Percentiles rank a stretch among this genome's conserved stretches.
Evolutionary conservation across 177 flowering plant species (phyloP).

Genomic region (Vitis hybrid): DNA sequence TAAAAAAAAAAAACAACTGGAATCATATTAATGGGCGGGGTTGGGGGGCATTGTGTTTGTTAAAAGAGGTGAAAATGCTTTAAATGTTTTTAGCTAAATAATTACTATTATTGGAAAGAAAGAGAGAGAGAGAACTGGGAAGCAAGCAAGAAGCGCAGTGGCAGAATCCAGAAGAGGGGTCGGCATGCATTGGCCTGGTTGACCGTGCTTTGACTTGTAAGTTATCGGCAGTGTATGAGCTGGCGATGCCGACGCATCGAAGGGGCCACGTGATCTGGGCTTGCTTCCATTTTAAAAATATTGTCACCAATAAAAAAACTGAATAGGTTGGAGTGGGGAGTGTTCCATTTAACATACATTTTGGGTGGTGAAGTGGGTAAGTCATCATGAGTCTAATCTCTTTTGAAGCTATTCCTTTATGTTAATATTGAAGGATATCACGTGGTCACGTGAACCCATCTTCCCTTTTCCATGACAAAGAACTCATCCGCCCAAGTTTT

Average conservation of each 20-base stretch:
- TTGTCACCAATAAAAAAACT: background rate
- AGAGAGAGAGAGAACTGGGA: background rate
- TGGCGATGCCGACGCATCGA: conserved; percentile 30
- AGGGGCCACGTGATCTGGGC: conserved; percentile 23
- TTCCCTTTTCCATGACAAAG: background rate
- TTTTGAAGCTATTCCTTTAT: background rate
- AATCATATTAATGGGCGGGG: conserved; percentile 2
- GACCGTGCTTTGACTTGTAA: conserved; percentile 28
- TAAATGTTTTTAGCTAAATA: background rate
- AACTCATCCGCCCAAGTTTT: too few species aligned
- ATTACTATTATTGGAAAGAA: background rate
- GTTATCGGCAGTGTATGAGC: conserved; percentile 27
- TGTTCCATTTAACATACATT: too few species aligned
- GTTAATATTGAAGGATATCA: conserved; percentile 3
- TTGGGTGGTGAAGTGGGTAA: too few species aligned
- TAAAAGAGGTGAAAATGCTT: conserved; percentile 5
- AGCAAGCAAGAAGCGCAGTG: background rate
- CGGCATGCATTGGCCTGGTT: conserved; percentile 11
- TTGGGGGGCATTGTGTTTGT: background rate
- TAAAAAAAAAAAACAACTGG: background rate
- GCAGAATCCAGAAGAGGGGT: background rate
- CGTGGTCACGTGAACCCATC: conserved; percentile 16
- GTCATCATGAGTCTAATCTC: too few species aligned
- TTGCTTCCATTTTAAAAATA: background rate
- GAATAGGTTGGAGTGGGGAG: too few species aligned